phyloP scores from a whole-genome alignment of 495 filamentous ascomycete species.

The Hyphodiscus hymeniophilus region DNA sequence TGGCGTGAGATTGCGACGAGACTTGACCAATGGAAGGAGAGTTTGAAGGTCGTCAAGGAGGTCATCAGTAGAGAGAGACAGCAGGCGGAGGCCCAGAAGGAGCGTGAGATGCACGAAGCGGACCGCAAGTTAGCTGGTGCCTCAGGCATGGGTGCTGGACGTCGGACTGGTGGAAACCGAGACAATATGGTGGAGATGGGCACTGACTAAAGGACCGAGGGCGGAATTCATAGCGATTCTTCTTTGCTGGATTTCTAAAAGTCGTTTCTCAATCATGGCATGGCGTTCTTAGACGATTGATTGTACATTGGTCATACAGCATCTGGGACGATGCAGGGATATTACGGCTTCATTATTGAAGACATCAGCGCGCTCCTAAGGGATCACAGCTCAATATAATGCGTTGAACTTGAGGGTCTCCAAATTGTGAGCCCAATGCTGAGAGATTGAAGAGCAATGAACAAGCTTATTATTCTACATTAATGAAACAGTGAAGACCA shows the following conservation, averaged over 20 bases:
- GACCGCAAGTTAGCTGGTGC: slow-evolving; percentile 45
- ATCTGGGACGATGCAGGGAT: slow-evolving; percentile 22
- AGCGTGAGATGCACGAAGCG: slow-evolving; percentile 49
- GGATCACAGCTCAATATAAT: too few species aligned
- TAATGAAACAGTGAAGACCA: not conserved
- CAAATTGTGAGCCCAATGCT: too few species aligned
- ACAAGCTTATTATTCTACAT: slow-evolving; percentile 7
- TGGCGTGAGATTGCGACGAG: slow-evolving; percentile 89
- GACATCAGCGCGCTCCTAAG: slow-evolving; percentile 9
- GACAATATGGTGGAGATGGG: slow-evolving; percentile 25
- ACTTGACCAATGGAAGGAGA: slow-evolving; percentile 81
- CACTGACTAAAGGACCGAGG: slow-evolving; percentile 18
- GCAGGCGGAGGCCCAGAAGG: slow-evolving; percentile 49
- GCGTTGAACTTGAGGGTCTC: not conserved
- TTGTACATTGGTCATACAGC: slow-evolving; percentile 20
- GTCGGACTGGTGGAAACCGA: slow-evolving; percentile 16
- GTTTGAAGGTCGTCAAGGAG: slow-evolving; percentile 62
- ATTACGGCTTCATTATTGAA: slow-evolving; percentile 7
- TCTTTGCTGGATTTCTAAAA: slow-evolving; percentile 4
- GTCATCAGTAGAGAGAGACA: slow-evolving; percentile 73
- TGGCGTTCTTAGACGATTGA: slow-evolving; percentile 16
- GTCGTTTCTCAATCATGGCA: slow-evolving; percentile 1
- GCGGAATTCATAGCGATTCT: not conserved
- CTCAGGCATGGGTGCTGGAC: slow-evolving; percentile 27
- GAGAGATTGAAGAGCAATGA: slow-evolving; percentile 13